Conservation (phyloP, 2,329 filamentous ascomycete species). For the Helminthosporium solani region DNA sequence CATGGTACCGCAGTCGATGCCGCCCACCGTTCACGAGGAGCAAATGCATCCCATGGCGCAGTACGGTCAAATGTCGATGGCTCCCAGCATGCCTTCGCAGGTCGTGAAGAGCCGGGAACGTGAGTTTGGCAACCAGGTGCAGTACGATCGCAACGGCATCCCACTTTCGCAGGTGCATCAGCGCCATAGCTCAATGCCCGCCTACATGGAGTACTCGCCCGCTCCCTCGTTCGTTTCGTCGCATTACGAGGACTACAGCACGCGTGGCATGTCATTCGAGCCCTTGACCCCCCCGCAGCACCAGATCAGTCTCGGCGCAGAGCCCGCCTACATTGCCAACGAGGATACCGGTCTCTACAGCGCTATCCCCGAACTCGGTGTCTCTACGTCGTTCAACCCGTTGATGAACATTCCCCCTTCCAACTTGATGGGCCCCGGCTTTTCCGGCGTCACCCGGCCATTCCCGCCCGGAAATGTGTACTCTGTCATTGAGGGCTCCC, state of each 20-base stretch:
- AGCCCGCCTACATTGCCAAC: slow-evolving; percentile 96
- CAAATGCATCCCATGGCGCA: slow-evolving; percentile 62
- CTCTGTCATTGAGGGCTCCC: slow-evolving; percentile 95
- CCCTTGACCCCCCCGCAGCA: slow-evolving; percentile 95
- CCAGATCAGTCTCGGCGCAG: slow-evolving; percentile 73
- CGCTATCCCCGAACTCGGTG: slow-evolving; percentile 83
- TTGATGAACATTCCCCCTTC: slow-evolving; percentile 90
- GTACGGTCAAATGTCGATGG: slow-evolving; percentile 73
- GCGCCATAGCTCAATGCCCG: slow-evolving; percentile 97
- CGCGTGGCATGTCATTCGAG: slow-evolving; percentile 92
- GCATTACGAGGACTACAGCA: slow-evolving; percentile 97
- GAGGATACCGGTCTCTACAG: slow-evolving; percentile 97
- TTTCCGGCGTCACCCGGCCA: slow-evolving; percentile 66
- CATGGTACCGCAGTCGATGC: slow-evolving; percentile 67
- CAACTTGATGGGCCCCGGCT: slow-evolving; percentile 78
- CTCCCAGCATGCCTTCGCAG: slow-evolving; percentile 68
- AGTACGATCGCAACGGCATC: slow-evolving; percentile 91
- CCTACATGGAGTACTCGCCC: slow-evolving; percentile 96
- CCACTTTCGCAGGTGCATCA: slow-evolving; percentile 81
- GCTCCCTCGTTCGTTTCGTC: slow-evolving; percentile 98
- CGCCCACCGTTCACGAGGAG: slow-evolving; percentile 59
- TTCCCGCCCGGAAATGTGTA: slow-evolving; percentile 80
- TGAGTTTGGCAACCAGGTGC: slow-evolving; percentile 70
- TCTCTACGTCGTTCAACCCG: slow-evolving; percentile 74
- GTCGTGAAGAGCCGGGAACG: slow-evolving; percentile 81